Evolutionary conservation across 805 yeast species (phyloP).

Genomic region (Saccharomycopsis malanga): DNA sequence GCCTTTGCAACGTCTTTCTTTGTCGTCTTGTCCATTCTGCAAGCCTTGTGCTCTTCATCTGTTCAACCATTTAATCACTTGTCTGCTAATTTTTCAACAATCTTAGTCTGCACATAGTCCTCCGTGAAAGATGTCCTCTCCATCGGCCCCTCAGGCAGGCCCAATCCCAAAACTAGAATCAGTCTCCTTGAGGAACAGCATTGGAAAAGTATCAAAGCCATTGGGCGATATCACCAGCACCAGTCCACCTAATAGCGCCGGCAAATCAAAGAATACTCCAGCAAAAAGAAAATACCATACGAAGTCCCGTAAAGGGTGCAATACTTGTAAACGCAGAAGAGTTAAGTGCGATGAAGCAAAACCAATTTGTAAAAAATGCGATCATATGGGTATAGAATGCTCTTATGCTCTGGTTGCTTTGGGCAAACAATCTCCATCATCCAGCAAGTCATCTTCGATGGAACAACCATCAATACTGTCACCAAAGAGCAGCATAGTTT

Average conservation of each 20-base stretch:
- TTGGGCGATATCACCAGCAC: not conserved
- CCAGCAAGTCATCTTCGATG: no score
- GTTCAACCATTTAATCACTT: no score
- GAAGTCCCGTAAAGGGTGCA: constrained; percentile 84
- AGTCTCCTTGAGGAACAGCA: not conserved
- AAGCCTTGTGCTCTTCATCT: no score
- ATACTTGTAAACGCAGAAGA: constrained; percentile 79
- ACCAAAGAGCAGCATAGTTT: no score
- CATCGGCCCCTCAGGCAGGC: not conserved
- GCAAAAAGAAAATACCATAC: constrained; percentile 85
- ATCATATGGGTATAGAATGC: constrained; percentile 72
- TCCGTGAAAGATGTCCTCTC: no score
- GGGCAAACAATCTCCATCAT: constrained; percentile 2
- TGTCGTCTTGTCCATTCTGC: no score
- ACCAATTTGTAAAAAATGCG: constrained; percentile 75
- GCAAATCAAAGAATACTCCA: constrained; percentile 36
- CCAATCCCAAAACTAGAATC: not conserved
- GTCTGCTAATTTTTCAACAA: no score
- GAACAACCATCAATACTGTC: not conserved
- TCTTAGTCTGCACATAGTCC: no score
- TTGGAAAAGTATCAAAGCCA: not conserved
- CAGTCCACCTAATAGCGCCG: no score
- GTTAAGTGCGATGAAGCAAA: constrained; percentile 89
- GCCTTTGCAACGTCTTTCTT: no score
- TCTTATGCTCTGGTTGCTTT: constrained; percentile 36